Percentiles rank a stretch among this genome's conserved stretches.
Evolutionary conservation across 2,329 filamentous ascomycete species (phyloP).

Genomic region (Colletotrichum cereale): DNA sequence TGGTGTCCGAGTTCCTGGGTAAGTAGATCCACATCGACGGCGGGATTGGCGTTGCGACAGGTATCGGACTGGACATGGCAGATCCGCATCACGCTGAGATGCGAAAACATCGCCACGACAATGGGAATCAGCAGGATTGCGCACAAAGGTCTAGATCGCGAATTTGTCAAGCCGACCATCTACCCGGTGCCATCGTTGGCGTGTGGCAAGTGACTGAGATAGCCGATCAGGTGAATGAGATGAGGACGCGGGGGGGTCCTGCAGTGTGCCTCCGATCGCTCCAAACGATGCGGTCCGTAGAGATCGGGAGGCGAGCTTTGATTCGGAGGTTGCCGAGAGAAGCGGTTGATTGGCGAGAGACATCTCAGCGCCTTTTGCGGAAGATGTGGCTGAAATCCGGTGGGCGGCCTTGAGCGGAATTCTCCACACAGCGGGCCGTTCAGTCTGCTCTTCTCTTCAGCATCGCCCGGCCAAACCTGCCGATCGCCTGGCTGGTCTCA

Average conservation of each 20-base stretch:
- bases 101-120: not conserved
- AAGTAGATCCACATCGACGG: slow-evolving; percentile 12
- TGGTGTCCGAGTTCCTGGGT: slow-evolving; percentile 7
- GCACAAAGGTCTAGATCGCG: not conserved
- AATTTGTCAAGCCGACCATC: not conserved
- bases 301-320: slow-evolving; percentile 44
- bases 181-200: not conserved
- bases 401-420: not conserved
- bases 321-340: not conserved
- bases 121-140: slow-evolving; percentile 30
- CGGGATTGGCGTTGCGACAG: not conserved
- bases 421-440: slow-evolving; percentile 6
- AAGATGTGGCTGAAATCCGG: not conserved
- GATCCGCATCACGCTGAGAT: slow-evolving; percentile 19
- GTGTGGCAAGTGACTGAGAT: not conserved
- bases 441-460: not conserved
- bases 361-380: not conserved
- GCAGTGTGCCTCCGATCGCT: slow-evolving; percentile 45
- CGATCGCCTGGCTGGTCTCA: not conserved
- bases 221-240: not conserved
- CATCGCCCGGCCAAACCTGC: not conserved
- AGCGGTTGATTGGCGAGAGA: slow-evolving; percentile 25
- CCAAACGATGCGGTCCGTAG: slow-evolving; percentile 46
- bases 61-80: not conserved
- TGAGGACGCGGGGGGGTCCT: not conserved